phyloP scores from a whole-genome alignment of 1,139 yeast species.

The Yamadazyma sp. region DNA sequence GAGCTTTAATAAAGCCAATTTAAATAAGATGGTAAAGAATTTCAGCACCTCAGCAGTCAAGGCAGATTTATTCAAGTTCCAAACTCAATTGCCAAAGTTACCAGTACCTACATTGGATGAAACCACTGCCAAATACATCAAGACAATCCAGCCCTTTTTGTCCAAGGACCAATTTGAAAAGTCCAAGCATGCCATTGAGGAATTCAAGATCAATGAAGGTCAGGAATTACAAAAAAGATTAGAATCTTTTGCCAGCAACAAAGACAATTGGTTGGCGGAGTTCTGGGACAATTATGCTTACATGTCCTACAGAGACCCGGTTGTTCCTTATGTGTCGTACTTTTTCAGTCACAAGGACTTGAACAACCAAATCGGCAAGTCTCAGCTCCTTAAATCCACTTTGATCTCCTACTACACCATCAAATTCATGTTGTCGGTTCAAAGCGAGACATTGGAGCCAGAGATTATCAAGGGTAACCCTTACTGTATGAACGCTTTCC shows the following conservation, averaged over 20 bases:
- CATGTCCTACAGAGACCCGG: slow-evolving; percentile 87
- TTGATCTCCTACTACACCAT: slow-evolving; percentile 57
- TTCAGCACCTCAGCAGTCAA: slow-evolving; percentile 40
- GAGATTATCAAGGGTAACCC: slow-evolving; percentile 82
- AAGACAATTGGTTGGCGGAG: slow-evolving; percentile 87
- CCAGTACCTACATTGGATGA: slow-evolving; percentile 84
- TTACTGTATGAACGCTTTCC: slow-evolving; percentile 91
- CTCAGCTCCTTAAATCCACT: slow-evolving; percentile 74
- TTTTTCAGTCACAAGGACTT: slow-evolving; percentile 81
- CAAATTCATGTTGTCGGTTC: slow-evolving; percentile 55
- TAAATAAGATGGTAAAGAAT: slow-evolving; percentile 19
- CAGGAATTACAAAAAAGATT: slow-evolving; percentile 69
- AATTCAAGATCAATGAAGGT: slow-evolving; percentile 63
- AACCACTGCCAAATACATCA: slow-evolving; percentile 69
- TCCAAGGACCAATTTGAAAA: slow-evolving; percentile 52
- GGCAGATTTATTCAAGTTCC: slow-evolving; percentile 74
- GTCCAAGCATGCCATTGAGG: slow-evolving; percentile 62
- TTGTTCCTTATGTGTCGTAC: slow-evolving; percentile 90
- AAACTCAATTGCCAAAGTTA: slow-evolving; percentile 72
- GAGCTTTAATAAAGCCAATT: slow-evolving; percentile 14
- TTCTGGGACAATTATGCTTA: slow-evolving; percentile 97
- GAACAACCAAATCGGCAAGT: slow-evolving; percentile 54
- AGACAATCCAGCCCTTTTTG: slow-evolving; percentile 67
- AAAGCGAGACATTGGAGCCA: slow-evolving; percentile 64
- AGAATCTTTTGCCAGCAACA: slow-evolving; percentile 52